Base-by-base conservation (phyloP, 768 basidiomycete genomes). In the Leccinum sublutescens region DNA sequence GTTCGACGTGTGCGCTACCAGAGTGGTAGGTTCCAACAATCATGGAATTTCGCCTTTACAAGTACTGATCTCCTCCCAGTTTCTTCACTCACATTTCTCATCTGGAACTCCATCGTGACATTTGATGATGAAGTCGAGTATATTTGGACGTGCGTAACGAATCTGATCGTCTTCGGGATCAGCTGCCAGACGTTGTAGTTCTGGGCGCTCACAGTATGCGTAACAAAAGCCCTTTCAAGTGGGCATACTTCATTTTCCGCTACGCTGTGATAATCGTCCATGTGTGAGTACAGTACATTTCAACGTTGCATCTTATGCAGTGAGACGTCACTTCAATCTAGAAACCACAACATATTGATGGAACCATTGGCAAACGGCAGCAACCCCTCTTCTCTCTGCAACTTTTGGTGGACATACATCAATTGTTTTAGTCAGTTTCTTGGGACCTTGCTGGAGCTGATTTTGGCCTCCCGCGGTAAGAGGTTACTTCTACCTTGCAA, bases 171-270 rank as follows among this genome's bases (percentile, higher is more conserved):
- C n/a, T n/a, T 43, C 9, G 40, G 40, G 40, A n/a, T 43, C 40
- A 19, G 40, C 17, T 43, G 17, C 40, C 33, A 34, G 12, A 34
- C 33, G 33, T 1, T 34, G 33, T 34, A 34, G 33, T 34, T 34
- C 33, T 34, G 12, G 12, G 33, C 33, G 33, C 12, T 12, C 33
- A 12, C 45, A 75, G 71, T 12, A 72, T 73, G 62, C 61, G 56
- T 10, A 65, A 62, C 14, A 54, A 25, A 9, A 66, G 48, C 15
- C 54, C 56, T 5, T 61, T 67, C 31, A 76, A 71, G 56, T 75
- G 75, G 74, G 15, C 67, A n/a, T 71, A 71, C 25, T 36, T 71
- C 8, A 63, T 65, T 48, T 57, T 71, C 60, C 71, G 63, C n/a
- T 72, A 72, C 59, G 48, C 50, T 43, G 58, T 57, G 2, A 48